A percentile compares a stretch with the other conserved stretches of the same genome.
These are phyloP conservation scores for Daldinia concentrica DNA, from an alignment of 495 filamentous ascomycete species.

Conservation along the genomic window DNA sequence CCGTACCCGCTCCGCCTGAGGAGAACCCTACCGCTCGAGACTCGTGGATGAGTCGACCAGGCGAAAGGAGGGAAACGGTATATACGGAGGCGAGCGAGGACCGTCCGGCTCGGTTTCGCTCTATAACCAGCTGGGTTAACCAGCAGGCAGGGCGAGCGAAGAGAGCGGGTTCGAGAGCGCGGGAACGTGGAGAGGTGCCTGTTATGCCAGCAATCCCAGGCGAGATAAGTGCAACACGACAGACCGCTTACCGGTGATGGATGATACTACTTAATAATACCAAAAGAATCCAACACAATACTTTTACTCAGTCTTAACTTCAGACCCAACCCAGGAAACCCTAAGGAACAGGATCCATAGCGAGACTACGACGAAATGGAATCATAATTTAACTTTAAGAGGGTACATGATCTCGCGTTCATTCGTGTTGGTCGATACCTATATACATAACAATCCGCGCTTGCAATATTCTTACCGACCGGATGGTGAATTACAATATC, in stretches of 20 bases:
- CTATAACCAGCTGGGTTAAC: slow-evolving; percentile 68
- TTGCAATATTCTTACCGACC: background rate
- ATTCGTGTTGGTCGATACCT: background rate
- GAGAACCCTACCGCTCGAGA: slow-evolving; percentile 44
- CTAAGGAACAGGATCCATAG: slow-evolving; percentile 1
- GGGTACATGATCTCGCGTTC: background rate
- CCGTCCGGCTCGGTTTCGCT: slow-evolving; percentile 62
- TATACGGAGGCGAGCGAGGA: slow-evolving; percentile 61
- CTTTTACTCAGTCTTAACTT: background rate
- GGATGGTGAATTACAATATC: slow-evolving; percentile 13
- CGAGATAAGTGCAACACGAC: slow-evolving; percentile 28
- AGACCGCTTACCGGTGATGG: slow-evolving; percentile 43
- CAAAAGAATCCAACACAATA: slow-evolving; percentile 16
- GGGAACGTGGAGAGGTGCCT: slow-evolving; percentile 37
- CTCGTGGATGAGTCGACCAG: slow-evolving; percentile 51
- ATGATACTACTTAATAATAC: slow-evolving; percentile 25
- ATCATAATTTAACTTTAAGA: slow-evolving; percentile 8
- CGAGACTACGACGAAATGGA: background rate
- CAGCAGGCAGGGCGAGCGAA: slow-evolving; percentile 61
- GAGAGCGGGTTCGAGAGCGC: slow-evolving; percentile 46
- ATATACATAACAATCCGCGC: slow-evolving; percentile 14
- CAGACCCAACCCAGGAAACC: background rate
- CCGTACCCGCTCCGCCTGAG: slow-evolving; percentile 3
- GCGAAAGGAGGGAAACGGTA: slow-evolving; percentile 52
- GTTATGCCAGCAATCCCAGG: slow-evolving; percentile 43